phyloP scores from a whole-genome alignment of 139 green algal genomes.

The Tetraselmis striata region DNA sequence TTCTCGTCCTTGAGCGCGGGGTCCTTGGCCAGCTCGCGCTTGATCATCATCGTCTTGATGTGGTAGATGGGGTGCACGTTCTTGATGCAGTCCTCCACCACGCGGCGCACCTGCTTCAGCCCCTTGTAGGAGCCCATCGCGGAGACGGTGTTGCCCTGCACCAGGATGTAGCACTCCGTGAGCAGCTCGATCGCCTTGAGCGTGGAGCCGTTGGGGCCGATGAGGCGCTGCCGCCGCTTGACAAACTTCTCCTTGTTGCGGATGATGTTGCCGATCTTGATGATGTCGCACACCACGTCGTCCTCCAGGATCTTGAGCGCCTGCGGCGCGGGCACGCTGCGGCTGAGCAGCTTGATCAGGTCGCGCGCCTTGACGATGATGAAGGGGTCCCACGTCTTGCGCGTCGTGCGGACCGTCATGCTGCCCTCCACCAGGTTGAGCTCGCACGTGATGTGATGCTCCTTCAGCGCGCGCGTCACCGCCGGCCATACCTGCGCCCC shows the following conservation, averaged over 20 bases:
- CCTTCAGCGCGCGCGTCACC: conserved; percentile 84
- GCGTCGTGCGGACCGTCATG: conserved; percentile 96
- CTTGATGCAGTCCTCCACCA: conserved; percentile 97
- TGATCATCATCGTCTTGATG: conserved; percentile 94
- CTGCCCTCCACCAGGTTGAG: conserved; percentile 95
- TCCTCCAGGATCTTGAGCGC: conserved; percentile 90
- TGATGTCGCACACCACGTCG: conserved; percentile 93
- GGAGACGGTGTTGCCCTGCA: conserved; percentile 93
- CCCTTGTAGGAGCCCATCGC: conserved; percentile 92
- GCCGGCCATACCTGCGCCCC: conserved; percentile 85
- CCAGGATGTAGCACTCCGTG: conserved; percentile 94
- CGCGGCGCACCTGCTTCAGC: conserved; percentile 82
- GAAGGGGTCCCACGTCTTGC: conserved; percentile 97
- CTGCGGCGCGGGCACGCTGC: conserved; percentile 86
- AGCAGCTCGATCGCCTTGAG: conserved; percentile 98
- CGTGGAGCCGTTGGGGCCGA: conserved; percentile 93
- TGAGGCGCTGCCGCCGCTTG: conserved; percentile 91
- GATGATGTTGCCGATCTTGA: conserved; percentile 94
- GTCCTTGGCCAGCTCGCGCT: conserved; percentile 95
- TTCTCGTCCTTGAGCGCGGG: conserved; percentile 76
- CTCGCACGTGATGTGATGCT: conserved; percentile 79
- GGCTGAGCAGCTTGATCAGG: conserved; percentile 95
- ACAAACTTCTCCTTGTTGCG: conserved; percentile 96
- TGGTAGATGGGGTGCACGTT: conserved; percentile 99
- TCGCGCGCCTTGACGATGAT: conserved; percentile 97